Conservation (phyloP, 768 basidiomycete species). For the Agrocybe pediades region DNA sequence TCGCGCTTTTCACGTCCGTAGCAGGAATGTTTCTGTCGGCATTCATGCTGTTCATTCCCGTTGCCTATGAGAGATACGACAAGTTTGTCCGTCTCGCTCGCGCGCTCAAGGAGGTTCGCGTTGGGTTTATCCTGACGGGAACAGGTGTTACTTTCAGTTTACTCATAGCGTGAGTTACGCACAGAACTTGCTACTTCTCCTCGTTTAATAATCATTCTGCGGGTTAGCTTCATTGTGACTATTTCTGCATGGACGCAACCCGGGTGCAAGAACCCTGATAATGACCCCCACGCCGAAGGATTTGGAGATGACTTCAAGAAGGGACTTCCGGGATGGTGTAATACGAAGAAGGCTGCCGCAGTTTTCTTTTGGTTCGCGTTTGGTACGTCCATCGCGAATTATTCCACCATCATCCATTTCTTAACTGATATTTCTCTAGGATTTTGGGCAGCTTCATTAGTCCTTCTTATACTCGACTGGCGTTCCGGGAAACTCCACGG, state of each 20-base stretch:
- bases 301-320: constrained; percentile 67
- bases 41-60: constrained; percentile 77
- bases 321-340: constrained; percentile 82
- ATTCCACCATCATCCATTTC: not conserved
- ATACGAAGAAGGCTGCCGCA: constrained; percentile 87
- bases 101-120: constrained; percentile 80
- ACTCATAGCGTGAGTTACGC: constrained; percentile 69
- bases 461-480: constrained; percentile 74
- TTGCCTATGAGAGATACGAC: constrained; percentile 85
- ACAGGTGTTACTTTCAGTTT: constrained; percentile 66
- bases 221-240: constrained; percentile 61
- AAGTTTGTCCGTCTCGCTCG: constrained; percentile 75
- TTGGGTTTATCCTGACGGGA: constrained; percentile 80
- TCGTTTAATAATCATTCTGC: constrained; percentile 4
- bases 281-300: constrained; percentile 75
- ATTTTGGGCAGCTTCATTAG: constrained; percentile 74
- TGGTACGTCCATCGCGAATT: constrained; percentile 42
- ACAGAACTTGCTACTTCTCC: constrained; percentile 1
- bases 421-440: constrained; percentile 36
- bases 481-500: constrained; percentile 64
- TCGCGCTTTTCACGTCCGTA: constrained; percentile 81
- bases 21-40: constrained; percentile 70
- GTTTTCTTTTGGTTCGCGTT: constrained; percentile 91
- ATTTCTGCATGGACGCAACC: constrained; percentile 87
- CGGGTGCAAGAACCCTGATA: constrained; percentile 83